phyloP scores from a whole-genome alignment of 2,329 filamentous ascomycete genomes.

The Paramyrothecium roridum region DNA sequence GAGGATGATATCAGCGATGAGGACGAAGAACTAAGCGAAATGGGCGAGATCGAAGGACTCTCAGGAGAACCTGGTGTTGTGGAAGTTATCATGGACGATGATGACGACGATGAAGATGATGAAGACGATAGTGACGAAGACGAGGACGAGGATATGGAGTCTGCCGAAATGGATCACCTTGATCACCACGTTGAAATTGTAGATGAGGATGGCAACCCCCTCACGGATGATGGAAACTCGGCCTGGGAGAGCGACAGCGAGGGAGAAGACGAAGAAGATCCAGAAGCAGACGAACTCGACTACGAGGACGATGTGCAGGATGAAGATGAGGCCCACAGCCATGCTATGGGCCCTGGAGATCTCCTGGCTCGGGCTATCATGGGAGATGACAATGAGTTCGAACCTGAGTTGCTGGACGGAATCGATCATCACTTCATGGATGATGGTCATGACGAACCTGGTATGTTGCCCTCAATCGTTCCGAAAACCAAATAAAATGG shows the following conservation, averaged over 20 bases:
- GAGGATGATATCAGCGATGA: conserved; percentile 89
- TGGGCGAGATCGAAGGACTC: conserved; percentile 80
- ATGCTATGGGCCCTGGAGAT: conserved; percentile 39
- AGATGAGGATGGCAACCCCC: conserved; percentile 59
- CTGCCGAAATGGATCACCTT: conserved; percentile 47
- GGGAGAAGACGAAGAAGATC: conserved; percentile 50
- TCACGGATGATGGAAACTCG: conserved; percentile 57
- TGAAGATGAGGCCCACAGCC: conserved; percentile 48
- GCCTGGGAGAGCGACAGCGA: conserved; percentile 61
- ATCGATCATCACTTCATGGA: conserved; percentile 52
- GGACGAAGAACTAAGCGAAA: conserved; percentile 77
- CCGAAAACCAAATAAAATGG: background rate
- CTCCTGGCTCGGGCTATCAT: conserved; percentile 54
- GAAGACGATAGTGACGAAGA: conserved; percentile 55
- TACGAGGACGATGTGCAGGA: conserved; percentile 56
- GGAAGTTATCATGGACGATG: conserved; percentile 79
- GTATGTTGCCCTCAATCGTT: conserved; percentile 22
- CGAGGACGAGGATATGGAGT: conserved; percentile 43
- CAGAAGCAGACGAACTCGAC: conserved; percentile 51
- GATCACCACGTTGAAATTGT: conserved; percentile 55
- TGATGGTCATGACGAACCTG: conserved; percentile 59
- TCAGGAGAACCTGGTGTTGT: conserved; percentile 61
- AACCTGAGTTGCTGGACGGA: conserved; percentile 49
- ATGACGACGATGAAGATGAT: conserved; percentile 59
- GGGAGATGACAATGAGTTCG: conserved; percentile 47